A percentile compares a stretch with the other conserved stretches of the same genome.
These are phyloP conservation scores for Colletotrichum sp. DNA, from an alignment of 2,329 filamentous ascomycete species.

Conservation along the genomic window DNA sequence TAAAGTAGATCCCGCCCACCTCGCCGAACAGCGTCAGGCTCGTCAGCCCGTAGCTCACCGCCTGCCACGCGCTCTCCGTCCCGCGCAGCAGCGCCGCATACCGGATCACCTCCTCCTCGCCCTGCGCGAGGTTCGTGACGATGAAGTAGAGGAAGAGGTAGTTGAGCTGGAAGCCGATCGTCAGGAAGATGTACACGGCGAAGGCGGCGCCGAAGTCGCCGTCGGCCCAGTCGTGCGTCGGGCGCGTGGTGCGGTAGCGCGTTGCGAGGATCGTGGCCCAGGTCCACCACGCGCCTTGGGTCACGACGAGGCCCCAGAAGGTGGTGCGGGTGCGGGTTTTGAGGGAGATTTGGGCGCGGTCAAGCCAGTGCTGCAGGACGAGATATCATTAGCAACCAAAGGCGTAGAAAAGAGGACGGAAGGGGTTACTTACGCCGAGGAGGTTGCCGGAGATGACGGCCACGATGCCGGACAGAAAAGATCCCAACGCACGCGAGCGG, in stretches of 20 bases:
- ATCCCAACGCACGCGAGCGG: constrained; percentile 70
- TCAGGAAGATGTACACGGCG: constrained; percentile 70
- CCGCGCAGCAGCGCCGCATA: constrained; percentile 72
- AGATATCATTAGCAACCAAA: too few species aligned
- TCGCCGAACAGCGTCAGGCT: constrained; percentile 66
- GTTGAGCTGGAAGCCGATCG: constrained; percentile 73
- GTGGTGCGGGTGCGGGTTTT: constrained; percentile 57
- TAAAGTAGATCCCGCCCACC: constrained; percentile 72
- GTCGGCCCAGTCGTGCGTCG: constrained; percentile 70
- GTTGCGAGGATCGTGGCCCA: constrained; percentile 73
- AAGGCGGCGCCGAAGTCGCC: constrained; percentile 70
- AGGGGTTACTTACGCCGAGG: constrained; percentile 51
- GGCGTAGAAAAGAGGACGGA: too few species aligned
- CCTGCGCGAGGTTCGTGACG: constrained; percentile 66
- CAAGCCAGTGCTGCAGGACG: constrained; percentile 54
- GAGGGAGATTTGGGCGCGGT: constrained; percentile 59
- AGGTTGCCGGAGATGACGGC: constrained; percentile 70
- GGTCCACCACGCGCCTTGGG: constrained; percentile 75
- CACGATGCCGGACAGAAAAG: constrained; percentile 72
- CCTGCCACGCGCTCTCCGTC: constrained; percentile 76
- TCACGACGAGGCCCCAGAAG: constrained; percentile 56
- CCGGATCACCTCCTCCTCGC: constrained; percentile 68
- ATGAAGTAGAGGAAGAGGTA: constrained; percentile 79
- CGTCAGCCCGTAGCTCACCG: constrained; percentile 72
- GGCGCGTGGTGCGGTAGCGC: constrained; percentile 59